Evolutionary conservation across 1,284 basidiomycete species (phyloP), one percentile per base, ranked within the genome.

Genomic region (Cutaneotrichosporon sp.): DNA sequence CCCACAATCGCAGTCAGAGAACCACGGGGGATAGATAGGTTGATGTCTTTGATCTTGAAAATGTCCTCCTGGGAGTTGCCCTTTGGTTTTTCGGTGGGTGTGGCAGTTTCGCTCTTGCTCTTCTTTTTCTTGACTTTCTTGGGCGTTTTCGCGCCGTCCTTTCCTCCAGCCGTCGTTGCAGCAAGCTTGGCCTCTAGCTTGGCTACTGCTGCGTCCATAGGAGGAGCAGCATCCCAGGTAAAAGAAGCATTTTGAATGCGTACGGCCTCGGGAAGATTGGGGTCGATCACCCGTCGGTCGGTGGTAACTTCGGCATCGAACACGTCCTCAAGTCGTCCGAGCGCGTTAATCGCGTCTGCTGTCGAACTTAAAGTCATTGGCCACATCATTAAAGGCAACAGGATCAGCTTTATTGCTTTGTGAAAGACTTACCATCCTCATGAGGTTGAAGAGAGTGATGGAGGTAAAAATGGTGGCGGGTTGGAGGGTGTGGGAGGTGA

Each of bases 1-100:
- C 87, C 86, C 14, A 92, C 88, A 46, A 94, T 83, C 1, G 88
- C 89, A 4, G 85, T 82, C 14, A 92, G 78, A 58, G 84, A 78
- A 0, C 88, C 88, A 1, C 81, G 77, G 1, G 85, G 85, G 46
- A 91, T 81, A 10, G 75, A 75, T 58, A 92, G 64, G 59, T 81
- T 78, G 56, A 90, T 73, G 56, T 84, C 77, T 12, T 76, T 76
- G 30, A 88, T 66, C 61, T 80, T 78, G 66, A 87, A 87, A 23
- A 85, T 83, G 55, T 78, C 76, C 45, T 84, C 82, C 23, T 79
- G 76, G 13, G 67, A 50, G 62, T 62, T 51, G 33, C 60, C 60
- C 26, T 63, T 58, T 14, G 53, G 56, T 37, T 61, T 54, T 17
- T 54, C 52, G 20, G 60, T 60, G 3, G 57, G 55, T 3, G 57